Evolutionary conservation across 2,329 filamentous ascomycete species (phyloP), one percentile per base, ranked within the genome.

Genomic region (Sphaerulina musiva): DNA sequence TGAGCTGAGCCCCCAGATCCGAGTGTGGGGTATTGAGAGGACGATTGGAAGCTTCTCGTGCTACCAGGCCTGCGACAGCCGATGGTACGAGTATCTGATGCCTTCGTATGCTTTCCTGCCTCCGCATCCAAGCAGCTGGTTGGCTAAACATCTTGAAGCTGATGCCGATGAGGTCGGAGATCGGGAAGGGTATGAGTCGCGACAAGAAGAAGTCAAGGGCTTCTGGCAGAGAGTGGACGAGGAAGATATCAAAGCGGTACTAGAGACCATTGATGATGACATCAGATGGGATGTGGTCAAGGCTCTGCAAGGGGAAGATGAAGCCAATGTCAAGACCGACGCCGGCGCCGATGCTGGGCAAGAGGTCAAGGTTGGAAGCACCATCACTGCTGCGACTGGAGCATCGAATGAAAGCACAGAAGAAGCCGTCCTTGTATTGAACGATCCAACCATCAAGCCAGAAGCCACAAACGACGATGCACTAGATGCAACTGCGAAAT

Each of bases 21-120:
- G 93, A 48, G 81, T 98, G 2, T 98, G 93, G 93, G 93, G 89
- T 3, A 89, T 95, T 58, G 84, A 95, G 71, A 79, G 89, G 48
- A 95, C 92, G 0, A 92, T 86, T 68, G 92, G 91, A 61, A 83
- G 84, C 62, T 98, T 97, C 76, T 96, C 88, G 71, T 92, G 88
- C 72, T 98, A 98, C 72, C 87, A 95, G 68, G 81, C 88, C 53
- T 96, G 92, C 72, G 93, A 98, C 72, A 95, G 90, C 26, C 80
- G 93, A 62, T 95, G 91, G 79, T 98, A 98, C 73, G 93, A 98
- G 74, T 98, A 98, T 69, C 77, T 98, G 49, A 88, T 98, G 70
- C 93, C 93, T 2, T 93, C 87, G 41, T 90, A 97, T 72, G 89
- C 87, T 53, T 87, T 98, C 63, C 75, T 98, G 32, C 93, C 93